phyloP scores from a whole-genome alignment of 805 yeast species.

The Candida multigemmis region DNA sequence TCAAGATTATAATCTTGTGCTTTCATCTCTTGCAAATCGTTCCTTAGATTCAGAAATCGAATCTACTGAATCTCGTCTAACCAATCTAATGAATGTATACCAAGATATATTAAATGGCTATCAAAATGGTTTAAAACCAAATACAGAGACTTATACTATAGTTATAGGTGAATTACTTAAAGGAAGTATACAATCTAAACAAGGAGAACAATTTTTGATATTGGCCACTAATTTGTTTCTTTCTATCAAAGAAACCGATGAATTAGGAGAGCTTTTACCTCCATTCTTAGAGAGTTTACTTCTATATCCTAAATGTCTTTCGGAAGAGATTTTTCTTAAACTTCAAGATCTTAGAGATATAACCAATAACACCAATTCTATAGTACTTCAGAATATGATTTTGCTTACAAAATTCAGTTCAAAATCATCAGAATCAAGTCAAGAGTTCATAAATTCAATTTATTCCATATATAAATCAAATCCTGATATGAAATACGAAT shows the following conservation, averaged over 20 bases:
- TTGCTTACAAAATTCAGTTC: too few relatives aligned
- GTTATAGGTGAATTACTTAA: constrained; percentile 41
- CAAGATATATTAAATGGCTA: constrained; percentile 49
- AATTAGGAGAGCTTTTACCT: constrained; percentile 25
- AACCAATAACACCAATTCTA: too few relatives aligned
- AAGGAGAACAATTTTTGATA: constrained; percentile 31
- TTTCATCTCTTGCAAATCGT: constrained; percentile 46
- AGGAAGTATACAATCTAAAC: constrained; percentile 35
- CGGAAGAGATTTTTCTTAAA: too few relatives aligned
- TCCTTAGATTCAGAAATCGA: constrained; percentile 29
- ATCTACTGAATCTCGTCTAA: constrained; percentile 50
- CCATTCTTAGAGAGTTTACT: constrained; percentile 23
- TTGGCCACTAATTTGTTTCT: constrained; percentile 36
- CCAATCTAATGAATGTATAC: constrained; percentile 55
- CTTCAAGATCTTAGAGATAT: too few relatives aligned
- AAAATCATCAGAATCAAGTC: constrained; percentile 7
- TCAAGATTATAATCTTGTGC: constrained; percentile 43
- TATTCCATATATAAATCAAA: constrained; percentile 27
- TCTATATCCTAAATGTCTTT: constrained; percentile 17
- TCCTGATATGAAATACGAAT: constrained; percentile 36
- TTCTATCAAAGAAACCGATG: constrained; percentile 32
- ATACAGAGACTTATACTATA: constrained; percentile 40
- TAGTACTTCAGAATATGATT: too few relatives aligned
- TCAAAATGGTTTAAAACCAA: constrained; percentile 37
- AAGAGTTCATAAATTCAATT: constrained; percentile 13